Base-by-base conservation (phyloP, 768 basidiomycete genomes). In the Rubroboletus satanas region DNA sequence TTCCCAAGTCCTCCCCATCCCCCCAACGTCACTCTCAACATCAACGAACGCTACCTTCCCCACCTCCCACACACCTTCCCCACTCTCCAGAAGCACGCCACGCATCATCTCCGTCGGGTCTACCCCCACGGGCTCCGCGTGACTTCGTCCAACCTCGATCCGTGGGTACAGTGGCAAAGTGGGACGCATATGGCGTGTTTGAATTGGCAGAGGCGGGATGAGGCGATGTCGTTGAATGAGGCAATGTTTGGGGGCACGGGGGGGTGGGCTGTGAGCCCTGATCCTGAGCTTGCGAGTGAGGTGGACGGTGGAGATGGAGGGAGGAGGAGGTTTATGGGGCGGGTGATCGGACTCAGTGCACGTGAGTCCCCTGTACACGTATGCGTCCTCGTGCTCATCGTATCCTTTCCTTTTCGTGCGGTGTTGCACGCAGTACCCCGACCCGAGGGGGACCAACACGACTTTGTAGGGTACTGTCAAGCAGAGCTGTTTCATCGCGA, bases 151-250 rank as follows among this genome's bases (percentile, higher is more conserved):
- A 85, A 87, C 63, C 71, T 81, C 49, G 73, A 79, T 39, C 79
- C 82, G 0, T 68, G 79, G 17, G 64, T 68, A 26, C 80, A 80
- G 58, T 85, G 83, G 83, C 73, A 77, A 15, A 74, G 70, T 41
- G 84, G 84, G 3, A 78, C 81, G 6, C 84, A 85, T 48, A 73
- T 85, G 10, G 77, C 76, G 1, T 76, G 78, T 36, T 67, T 85
- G 41, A 85, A 85, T 58, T 84, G 84, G 84, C 83, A 85, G 67
- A 73, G 71, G n/a, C 83, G 77, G 59, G 83, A 85, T 61, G 62
- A 58, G 1, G 78, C 79, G 2, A 79, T 82, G 78, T 81, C 83
- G 58, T 63, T 86, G 23, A 84, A 85, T 59, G 85, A 84, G 64
- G 84, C 75, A 0, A 75, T 86, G 77, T 86, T 85, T 61, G 74